Conservation (phyloP, 352 stramenopile species). For the Pythium guiyangense region DNA sequence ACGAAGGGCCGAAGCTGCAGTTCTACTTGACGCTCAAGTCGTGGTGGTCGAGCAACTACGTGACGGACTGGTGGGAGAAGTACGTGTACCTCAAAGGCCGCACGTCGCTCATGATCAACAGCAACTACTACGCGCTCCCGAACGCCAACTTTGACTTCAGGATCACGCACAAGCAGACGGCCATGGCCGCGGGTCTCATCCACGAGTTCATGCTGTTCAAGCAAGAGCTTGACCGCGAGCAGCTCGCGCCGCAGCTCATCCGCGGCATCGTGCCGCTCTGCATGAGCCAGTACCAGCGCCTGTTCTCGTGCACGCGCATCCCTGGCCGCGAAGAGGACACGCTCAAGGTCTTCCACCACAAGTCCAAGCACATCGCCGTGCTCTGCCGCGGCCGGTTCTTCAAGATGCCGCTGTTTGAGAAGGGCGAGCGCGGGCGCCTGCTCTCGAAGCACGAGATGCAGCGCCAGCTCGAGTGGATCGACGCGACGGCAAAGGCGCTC, state of each 20-base stretch:
- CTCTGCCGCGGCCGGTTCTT: slow-evolving; percentile 84
- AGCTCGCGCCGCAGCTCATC: slow-evolving; percentile 76
- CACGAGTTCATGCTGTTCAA: slow-evolving; percentile 87
- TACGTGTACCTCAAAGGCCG: slow-evolving; percentile 88
- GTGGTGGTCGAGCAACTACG: slow-evolving; percentile 88
- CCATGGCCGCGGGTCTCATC: slow-evolving; percentile 61
- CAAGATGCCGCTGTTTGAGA: slow-evolving; percentile 85
- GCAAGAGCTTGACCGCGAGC: slow-evolving; percentile 80
- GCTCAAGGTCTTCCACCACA: slow-evolving; percentile 65
- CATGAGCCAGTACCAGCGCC: slow-evolving; percentile 89
- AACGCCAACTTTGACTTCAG: slow-evolving; percentile 58
- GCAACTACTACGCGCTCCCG: slow-evolving; percentile 89
- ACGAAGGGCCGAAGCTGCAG: slow-evolving; percentile 88
- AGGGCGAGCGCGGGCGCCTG: slow-evolving; percentile 68
- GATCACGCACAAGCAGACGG: slow-evolving; percentile 50
- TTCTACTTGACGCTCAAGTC: slow-evolving; percentile 90
- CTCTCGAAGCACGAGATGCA: slow-evolving; percentile 78
- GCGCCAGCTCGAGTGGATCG: slow-evolving; percentile 73
- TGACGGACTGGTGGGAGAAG: slow-evolving; percentile 90
- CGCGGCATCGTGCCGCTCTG: slow-evolving; percentile 85
- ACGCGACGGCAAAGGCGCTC: slow-evolving; percentile 35
- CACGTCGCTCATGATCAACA: slow-evolving; percentile 90
- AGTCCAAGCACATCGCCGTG: slow-evolving; percentile 87
- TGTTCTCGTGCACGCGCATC: slow-evolving; percentile 87
- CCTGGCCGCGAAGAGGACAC: slow-evolving; percentile 81